Percentiles rank a stretch among this genome's conserved stretches.
phyloP scores from a whole-genome alignment of 2,329 filamentous ascomycete species.

The Calcarisporium arbuscula region DNA sequence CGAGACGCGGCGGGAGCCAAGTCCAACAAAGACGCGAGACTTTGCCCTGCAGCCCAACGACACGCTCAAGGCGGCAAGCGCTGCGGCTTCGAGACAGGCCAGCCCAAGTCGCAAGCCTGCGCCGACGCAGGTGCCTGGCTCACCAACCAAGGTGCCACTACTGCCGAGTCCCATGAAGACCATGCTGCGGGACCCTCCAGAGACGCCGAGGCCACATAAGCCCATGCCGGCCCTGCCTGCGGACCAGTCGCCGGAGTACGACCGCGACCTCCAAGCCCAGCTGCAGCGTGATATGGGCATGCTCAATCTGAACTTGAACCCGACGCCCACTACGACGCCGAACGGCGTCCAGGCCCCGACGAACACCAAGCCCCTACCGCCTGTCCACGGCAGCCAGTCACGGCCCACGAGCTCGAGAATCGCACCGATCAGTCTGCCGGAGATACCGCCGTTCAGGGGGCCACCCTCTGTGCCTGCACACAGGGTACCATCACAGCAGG shows the following conservation, averaged over 20 bases:
- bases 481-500: slow-evolving; percentile 23
- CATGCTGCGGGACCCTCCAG: slow-evolving; percentile 24
- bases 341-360: slow-evolving; percentile 15
- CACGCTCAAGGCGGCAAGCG: slow-evolving; percentile 47
- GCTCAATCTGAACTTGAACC: slow-evolving; percentile 39
- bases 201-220: slow-evolving; percentile 42
- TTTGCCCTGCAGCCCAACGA: slow-evolving; percentile 40
- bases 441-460: slow-evolving; percentile 50
- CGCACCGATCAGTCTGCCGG: slow-evolving; percentile 38
- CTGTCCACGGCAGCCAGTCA: slow-evolving; percentile 26
- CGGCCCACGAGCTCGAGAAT: slow-evolving; percentile 32
- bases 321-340: slow-evolving; percentile 3
- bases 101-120: slow-evolving; percentile 56
- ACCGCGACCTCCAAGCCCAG: slow-evolving; percentile 54
- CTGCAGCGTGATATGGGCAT: slow-evolving; percentile 56
- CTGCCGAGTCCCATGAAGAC: slow-evolving; percentile 37
- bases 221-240: slow-evolving; percentile 41
- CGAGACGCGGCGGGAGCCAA: slow-evolving; percentile 43
- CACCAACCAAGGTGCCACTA: slow-evolving; percentile 53
- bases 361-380: slow-evolving; percentile 23
- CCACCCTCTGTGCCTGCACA: slow-evolving; percentile 23
- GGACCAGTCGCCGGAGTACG: slow-evolving; percentile 52
- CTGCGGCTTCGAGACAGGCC: slow-evolving; percentile 46
- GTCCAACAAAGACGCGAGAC: slow-evolving; percentile 46
- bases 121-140: slow-evolving; percentile 18